phyloP scores from a whole-genome alignment of 2,329 filamentous ascomycete species.

The Colletotrichum euphorbiae region DNA sequence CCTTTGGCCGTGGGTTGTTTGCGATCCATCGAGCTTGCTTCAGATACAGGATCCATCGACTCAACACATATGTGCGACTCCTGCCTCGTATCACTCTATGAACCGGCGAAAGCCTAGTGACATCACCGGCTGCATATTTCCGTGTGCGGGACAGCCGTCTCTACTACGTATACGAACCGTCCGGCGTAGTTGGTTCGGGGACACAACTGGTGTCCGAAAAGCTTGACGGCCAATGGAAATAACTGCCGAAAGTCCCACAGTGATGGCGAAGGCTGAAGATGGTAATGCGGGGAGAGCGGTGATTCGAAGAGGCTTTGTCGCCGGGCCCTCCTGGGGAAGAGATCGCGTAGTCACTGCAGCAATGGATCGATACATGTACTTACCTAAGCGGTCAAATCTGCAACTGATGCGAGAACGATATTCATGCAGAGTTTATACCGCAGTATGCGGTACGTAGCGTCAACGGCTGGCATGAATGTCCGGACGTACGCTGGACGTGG shows the following conservation, averaged over 20 bases:
- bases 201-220: slow-evolving; percentile 20
- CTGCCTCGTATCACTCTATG: background rate
- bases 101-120: slow-evolving; percentile 1
- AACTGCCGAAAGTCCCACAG: slow-evolving; percentile 26
- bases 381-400: slow-evolving; percentile 1
- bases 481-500: too few species aligned
- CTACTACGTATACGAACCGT: too few species aligned
- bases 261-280: background rate
- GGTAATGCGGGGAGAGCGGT: slow-evolving; percentile 23
- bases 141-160: background rate
- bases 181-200: background rate
- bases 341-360: too few species aligned
- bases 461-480: background rate
- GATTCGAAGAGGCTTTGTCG: slow-evolving; percentile 5
- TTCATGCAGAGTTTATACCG: background rate
- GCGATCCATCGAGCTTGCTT: background rate
- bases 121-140: background rate
- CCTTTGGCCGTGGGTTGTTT: background rate
- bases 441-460: background rate
- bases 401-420: background rate
- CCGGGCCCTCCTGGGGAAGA: slow-evolving; percentile 10
- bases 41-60: background rate
- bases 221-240: slow-evolving; percentile 13
- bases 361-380: background rate
- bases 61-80: slow-evolving; percentile 1